phyloP scores from a whole-genome alignment of 2,329 filamentous ascomycete genomes.

The Aaosphaeria arxii region DNA sequence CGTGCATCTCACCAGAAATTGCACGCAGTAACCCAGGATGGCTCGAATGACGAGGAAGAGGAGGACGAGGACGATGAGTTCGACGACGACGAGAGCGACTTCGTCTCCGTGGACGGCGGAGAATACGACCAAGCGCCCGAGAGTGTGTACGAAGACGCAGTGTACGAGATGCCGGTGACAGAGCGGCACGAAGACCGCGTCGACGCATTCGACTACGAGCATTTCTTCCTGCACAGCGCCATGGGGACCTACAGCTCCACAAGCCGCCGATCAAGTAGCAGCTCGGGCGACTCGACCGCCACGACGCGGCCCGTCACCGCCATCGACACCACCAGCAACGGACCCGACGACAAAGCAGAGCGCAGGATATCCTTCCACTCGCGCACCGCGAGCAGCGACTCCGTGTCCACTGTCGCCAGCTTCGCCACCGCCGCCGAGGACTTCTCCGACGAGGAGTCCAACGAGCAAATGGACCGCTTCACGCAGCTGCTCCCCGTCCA shows the following conservation, averaged over 20 bases:
- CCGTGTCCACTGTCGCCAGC: conserved; percentile 58
- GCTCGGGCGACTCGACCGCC: conserved; percentile 50
- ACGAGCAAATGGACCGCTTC: conserved; percentile 42
- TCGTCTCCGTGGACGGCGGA: conserved; percentile 31
- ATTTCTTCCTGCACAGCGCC: conserved; percentile 91
- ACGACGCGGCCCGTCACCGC: conserved; percentile 45
- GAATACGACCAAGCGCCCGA: conserved; percentile 17
- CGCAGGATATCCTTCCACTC: conserved; percentile 38
- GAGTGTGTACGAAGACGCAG: conserved; percentile 47
- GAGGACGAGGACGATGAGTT: conserved; percentile 34
- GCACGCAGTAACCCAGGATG: neutral
- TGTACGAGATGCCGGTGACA: conserved; percentile 33
- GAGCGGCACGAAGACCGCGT: conserved; percentile 84
- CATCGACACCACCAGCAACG: conserved; percentile 13
- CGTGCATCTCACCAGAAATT: neutral
- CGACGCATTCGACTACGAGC: conserved; percentile 94
- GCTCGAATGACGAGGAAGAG: conserved; percentile 8
- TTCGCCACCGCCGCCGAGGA: conserved; percentile 64
- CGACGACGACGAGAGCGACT: conserved; percentile 39
- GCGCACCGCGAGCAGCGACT: conserved; percentile 57
- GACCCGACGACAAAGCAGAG: conserved; percentile 14
- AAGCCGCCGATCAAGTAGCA: conserved; percentile 56
- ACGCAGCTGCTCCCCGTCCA: conserved; percentile 28
- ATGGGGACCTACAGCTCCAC: conserved; percentile 71
- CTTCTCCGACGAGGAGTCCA: conserved; percentile 34